Evolutionary conservation across 1,284 basidiomycete species (phyloP).

Genomic region (Malassezia sympodialis): DNA sequence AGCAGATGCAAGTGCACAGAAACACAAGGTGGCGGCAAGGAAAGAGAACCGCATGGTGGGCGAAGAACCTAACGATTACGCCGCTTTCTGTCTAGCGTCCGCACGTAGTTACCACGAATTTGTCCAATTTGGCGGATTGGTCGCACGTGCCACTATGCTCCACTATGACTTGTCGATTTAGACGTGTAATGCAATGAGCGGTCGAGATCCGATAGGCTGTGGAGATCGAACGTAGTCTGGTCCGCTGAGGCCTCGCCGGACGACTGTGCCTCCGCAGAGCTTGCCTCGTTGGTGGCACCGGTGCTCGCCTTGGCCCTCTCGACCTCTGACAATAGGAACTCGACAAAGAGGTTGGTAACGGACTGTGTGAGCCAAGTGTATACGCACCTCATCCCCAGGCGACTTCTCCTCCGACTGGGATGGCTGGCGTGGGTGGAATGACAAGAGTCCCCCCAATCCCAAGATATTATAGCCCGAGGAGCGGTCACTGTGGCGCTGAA

Average conservation of each 20-base stretch:
- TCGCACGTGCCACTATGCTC: neutral
- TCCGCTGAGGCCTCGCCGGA: neutral
- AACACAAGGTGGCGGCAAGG: neutral
- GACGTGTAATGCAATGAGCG: neutral
- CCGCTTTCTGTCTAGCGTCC: neutral
- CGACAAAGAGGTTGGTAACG: constrained; percentile 45
- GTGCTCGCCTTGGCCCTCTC: constrained; percentile 19
- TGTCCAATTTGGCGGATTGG: neutral
- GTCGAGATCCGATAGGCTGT: constrained; percentile 3
- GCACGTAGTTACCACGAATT: neutral
- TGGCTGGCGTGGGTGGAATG: neutral
- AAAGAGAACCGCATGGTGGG: neutral
- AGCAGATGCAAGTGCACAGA: neutral
- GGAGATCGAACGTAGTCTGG: neutral
- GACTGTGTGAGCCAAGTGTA: constrained; percentile 16
- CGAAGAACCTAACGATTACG: neutral
- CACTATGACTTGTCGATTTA: neutral
- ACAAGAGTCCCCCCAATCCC: constrained; percentile 1
- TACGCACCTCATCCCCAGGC: neutral
- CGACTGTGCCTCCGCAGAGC: neutral
- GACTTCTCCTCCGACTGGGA: neutral
- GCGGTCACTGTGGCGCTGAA: constrained; percentile 52
- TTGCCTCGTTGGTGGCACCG: neutral
- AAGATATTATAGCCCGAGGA: constrained; percentile 1
- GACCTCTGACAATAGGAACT: constrained; percentile 42